phyloP scores from a whole-genome alignment of 164 flowering plant genomes.

The Houttuynia cordata region DNA sequence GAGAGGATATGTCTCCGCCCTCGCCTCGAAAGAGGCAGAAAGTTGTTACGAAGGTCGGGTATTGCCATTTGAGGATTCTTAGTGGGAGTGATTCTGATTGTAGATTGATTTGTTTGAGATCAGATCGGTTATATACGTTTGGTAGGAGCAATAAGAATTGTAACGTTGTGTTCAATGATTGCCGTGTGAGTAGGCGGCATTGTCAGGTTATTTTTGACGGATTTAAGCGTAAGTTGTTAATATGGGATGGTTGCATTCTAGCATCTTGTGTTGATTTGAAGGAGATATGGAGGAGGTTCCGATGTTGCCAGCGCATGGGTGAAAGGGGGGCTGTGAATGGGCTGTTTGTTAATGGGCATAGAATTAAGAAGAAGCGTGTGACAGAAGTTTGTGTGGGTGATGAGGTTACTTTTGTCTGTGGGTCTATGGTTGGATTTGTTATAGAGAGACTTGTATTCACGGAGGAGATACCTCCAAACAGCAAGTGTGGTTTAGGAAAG shows the following conservation, averaged over 20 bases:
- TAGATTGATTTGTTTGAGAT: constrained; percentile 26
- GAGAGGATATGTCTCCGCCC: constrained; percentile 1
- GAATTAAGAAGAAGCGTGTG: constrained; percentile 21
- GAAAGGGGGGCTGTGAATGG: constrained; percentile 38
- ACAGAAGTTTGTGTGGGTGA: constrained; percentile 47
- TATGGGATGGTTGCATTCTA: constrained; percentile 30
- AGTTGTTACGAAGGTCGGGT: constrained; percentile 11
- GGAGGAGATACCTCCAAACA: constrained; percentile 23
- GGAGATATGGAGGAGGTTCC: constrained; percentile 18
- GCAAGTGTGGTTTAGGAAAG: neutral
- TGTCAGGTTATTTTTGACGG: constrained; percentile 54
- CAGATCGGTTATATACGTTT: constrained; percentile 37
- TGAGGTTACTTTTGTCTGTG: constrained; percentile 45
- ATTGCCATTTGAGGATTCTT: constrained; percentile 17
- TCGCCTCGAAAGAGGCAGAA: constrained; percentile 11
- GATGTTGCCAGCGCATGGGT: neutral
- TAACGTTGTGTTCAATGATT: constrained; percentile 29
- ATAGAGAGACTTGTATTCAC: constrained; percentile 32
- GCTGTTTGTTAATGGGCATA: constrained; percentile 54
- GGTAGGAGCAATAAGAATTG: constrained; percentile 36
- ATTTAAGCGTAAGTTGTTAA: constrained; percentile 23
- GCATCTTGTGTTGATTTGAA: constrained; percentile 12
- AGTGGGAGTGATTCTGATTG: constrained; percentile 15
- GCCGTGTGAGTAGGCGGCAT: constrained; percentile 51
- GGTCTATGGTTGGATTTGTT: constrained; percentile 35